A percentile compares a stretch with the other conserved stretches of the same genome.
Conservation (phyloP, 108 stramenopile species). For the Ochromonas danica region DNA sequence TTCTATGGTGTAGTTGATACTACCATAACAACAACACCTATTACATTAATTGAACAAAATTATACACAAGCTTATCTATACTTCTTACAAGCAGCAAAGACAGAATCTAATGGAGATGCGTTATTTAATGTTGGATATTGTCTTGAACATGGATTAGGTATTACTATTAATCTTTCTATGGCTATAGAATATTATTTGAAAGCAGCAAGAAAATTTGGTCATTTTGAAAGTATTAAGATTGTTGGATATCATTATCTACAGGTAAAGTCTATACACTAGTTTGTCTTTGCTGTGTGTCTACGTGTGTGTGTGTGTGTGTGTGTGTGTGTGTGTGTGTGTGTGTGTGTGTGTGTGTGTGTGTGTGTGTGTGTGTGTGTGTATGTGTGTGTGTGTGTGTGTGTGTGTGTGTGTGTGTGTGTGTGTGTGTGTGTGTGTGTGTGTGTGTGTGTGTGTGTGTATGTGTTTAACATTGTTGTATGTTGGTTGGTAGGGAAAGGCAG, state of each 20-base stretch:
- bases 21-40: too few relatives aligned
- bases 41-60: constrained; percentile 34
- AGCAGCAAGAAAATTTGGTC: constrained; percentile 40
- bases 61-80: constrained; percentile 37
- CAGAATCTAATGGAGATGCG: constrained; percentile 41
- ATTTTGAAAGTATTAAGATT: constrained; percentile 18
- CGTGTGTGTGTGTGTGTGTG: too few relatives aligned
- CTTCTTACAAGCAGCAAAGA: constrained; percentile 36
- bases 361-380: too few relatives aligned
- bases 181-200: constrained; percentile 20
- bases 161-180: neutral
- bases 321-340: too few relatives aligned
- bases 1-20: constrained; percentile 39
- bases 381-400: too few relatives aligned
- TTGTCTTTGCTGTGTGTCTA: too few relatives aligned
- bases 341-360: too few relatives aligned
- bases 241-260: neutral
- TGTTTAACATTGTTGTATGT: too few relatives aligned
- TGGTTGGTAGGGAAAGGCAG: neutral
- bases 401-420: too few relatives aligned
- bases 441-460: too few relatives aligned
- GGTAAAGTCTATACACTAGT: too few relatives aligned
- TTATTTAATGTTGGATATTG: constrained; percentile 46
- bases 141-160: constrained; percentile 21
- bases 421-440: too few relatives aligned